Conservation (phyloP, 2,329 filamentous ascomycete species). For the Colletotrichum falcatum region DNA sequence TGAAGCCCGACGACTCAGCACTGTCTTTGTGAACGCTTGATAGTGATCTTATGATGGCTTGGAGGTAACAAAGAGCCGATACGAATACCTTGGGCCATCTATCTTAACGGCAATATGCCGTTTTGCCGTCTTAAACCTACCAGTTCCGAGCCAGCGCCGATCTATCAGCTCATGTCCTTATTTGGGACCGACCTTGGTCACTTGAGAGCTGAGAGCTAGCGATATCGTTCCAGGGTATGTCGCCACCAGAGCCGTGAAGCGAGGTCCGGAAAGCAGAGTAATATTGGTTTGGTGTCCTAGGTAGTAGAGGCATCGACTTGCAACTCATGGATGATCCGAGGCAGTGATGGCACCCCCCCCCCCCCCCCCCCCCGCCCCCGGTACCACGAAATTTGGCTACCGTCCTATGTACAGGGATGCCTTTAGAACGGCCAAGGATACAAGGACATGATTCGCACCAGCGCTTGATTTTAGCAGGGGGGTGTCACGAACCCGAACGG, state of each 20-base stretch:
- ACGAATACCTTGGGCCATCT: neutral
- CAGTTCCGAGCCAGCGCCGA: constrained; percentile 6
- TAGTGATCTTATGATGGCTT: constrained; percentile 1
- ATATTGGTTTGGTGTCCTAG: neutral
- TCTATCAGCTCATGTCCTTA: neutral
- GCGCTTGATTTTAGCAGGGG: constrained; percentile 29
- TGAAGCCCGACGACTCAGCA: neutral
- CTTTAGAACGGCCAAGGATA: constrained; percentile 15
- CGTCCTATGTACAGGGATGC: neutral
- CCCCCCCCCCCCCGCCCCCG: no score
- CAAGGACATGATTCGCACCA: constrained; percentile 15
- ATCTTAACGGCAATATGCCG: constrained; percentile 7
- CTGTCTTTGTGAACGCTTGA: neutral
- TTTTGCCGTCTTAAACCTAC: constrained; percentile 6
- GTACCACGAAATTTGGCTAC: constrained; percentile 6
- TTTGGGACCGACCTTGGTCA: neutral
- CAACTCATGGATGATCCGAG: neutral
- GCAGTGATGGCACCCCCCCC: neutral
- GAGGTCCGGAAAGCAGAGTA: neutral
- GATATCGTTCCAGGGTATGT: neutral
- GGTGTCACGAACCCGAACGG: constrained; percentile 17
- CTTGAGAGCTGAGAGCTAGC: no score
- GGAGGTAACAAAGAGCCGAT: constrained; percentile 6
- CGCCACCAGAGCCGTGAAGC: neutral
- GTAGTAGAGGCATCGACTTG: neutral